These are phyloP conservation scores for Hyaloscypha variabilis DNA, from an alignment of 495 filamentous ascomycete genomes.

Conservation along the genomic window DNA sequence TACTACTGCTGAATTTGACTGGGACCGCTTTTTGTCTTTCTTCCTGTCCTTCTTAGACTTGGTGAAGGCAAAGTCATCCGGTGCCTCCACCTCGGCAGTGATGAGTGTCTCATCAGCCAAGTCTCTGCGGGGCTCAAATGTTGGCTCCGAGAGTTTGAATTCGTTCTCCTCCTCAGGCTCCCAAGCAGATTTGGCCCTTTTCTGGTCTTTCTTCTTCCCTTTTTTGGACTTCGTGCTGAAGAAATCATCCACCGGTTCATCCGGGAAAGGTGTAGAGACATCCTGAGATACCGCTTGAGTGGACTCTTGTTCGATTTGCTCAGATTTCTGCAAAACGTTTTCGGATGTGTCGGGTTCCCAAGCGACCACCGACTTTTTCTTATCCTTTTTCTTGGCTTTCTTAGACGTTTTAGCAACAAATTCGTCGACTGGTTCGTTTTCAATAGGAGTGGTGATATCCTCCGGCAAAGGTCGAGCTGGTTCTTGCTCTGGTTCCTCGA, in stretches of 20 bases:
- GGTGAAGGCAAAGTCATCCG: constrained; percentile 19
- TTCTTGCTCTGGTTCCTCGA: background rate
- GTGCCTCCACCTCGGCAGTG: constrained; percentile 7
- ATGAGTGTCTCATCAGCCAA: background rate
- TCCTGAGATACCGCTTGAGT: background rate
- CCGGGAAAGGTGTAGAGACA: background rate
- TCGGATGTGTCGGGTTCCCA: background rate
- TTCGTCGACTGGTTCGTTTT: background rate
- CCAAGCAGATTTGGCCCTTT: constrained; percentile 35
- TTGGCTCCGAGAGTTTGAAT: background rate
- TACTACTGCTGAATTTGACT: constrained; percentile 30
- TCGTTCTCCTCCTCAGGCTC: constrained; percentile 12
- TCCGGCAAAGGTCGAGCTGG: background rate
- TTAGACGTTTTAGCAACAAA: constrained; percentile 25
- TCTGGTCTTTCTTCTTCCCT: constrained; percentile 44
- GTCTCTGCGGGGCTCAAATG: background rate
- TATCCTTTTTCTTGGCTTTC: constrained; percentile 27
- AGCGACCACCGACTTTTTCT: background rate
- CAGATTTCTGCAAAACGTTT: background rate
- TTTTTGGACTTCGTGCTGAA: constrained; percentile 32
- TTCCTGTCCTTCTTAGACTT: constrained; percentile 35
- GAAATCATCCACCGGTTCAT: background rate
- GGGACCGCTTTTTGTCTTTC: constrained; percentile 32
- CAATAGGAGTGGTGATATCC: background rate
- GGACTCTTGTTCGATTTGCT: background rate